phyloP scores from a whole-genome alignment of 2,329 filamentous ascomycete species.

The Sporothrix schenckii region DNA sequence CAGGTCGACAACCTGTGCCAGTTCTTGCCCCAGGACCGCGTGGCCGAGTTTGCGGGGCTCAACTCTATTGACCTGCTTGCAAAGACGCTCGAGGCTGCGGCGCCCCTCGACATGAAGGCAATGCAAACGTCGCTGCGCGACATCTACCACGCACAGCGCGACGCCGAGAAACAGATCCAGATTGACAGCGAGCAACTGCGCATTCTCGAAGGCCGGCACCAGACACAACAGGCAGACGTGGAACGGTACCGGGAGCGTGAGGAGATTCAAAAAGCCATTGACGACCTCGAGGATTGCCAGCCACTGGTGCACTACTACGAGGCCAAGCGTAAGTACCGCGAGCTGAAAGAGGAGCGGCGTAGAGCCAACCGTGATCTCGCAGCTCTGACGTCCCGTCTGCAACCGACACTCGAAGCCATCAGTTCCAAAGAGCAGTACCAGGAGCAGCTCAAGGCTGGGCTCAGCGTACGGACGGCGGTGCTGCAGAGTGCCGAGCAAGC shows the following conservation, averaged over 20 bases:
- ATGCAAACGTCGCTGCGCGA: constrained; percentile 76
- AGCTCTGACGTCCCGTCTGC: constrained; percentile 60
- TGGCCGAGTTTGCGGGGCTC: constrained; percentile 88
- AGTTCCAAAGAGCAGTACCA: constrained; percentile 71
- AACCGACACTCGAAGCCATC: constrained; percentile 70
- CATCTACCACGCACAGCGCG: constrained; percentile 70
- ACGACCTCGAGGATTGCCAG: constrained; percentile 65
- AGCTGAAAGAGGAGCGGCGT: constrained; percentile 59
- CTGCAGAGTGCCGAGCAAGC: constrained; percentile 58
- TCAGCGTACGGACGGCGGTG: constrained; percentile 57
- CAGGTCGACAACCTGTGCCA: constrained; percentile 98
- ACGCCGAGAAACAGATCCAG: constrained; percentile 60
- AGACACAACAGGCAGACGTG: constrained; percentile 76
- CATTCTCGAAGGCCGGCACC: constrained; percentile 72
- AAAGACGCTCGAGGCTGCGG: constrained; percentile 87
- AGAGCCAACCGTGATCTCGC: constrained; percentile 60
- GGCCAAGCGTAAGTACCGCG: constrained; percentile 51
- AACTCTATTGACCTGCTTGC: constrained; percentile 78
- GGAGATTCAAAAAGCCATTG: constrained; percentile 65
- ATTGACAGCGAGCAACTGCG: constrained; percentile 64
- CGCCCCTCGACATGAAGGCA: constrained; percentile 74
- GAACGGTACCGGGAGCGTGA: constrained; percentile 78
- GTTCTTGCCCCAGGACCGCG: constrained; percentile 93
- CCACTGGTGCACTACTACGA: constrained; percentile 67
- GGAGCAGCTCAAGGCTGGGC: constrained; percentile 57